phyloP scores from a whole-genome alignment of 1,284 basidiomycete species.

The Cutaneotrichosporon sp. region DNA sequence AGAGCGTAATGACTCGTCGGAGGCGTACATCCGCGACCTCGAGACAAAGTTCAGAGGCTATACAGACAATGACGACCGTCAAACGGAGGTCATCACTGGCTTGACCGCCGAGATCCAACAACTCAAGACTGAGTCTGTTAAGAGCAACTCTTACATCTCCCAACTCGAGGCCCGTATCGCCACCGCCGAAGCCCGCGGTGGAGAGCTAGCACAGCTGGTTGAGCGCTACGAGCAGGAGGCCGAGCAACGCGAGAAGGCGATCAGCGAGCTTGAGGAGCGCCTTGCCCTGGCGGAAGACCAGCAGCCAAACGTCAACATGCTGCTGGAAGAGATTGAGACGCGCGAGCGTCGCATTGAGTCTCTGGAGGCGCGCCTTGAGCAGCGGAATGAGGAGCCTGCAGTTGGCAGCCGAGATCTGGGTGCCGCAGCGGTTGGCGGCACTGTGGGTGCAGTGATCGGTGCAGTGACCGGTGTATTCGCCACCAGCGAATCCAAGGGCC shows the following conservation, averaged over 20 bases:
- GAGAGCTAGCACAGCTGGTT: conserved; percentile 63
- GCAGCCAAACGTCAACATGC: conserved; percentile 55
- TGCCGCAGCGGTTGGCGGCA: too few relatives aligned
- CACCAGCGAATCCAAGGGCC: conserved; percentile 47
- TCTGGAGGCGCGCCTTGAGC: conserved; percentile 64
- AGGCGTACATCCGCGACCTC: conserved; percentile 87
- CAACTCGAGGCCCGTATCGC: conserved; percentile 79
- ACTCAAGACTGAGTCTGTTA: conserved; percentile 68
- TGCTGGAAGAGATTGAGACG: conserved; percentile 67
- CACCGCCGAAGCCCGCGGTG: conserved; percentile 69
- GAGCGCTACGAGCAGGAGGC: conserved; percentile 73
- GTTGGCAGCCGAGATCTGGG: too few relatives aligned
- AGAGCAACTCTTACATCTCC: conserved; percentile 74
- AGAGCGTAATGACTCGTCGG: conserved; percentile 84
- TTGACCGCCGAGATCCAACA: conserved; percentile 75
- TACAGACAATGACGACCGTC: conserved; percentile 69
- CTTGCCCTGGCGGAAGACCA: conserved; percentile 63
- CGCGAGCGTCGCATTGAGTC: conserved; percentile 68
- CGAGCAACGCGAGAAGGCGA: conserved; percentile 64
- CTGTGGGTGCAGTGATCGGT: too few relatives aligned
- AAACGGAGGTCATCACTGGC: conserved; percentile 70
- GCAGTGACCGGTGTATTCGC: too few relatives aligned
- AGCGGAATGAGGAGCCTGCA: background rate
- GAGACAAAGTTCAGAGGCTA: conserved; percentile 81
- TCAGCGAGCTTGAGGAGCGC: conserved; percentile 63